Evolutionary conservation across 176 grass and related monocot genomes (phyloP), one percentile per base, ranked within the genome.

Genomic region (Cenchrus purpureus): DNA sequence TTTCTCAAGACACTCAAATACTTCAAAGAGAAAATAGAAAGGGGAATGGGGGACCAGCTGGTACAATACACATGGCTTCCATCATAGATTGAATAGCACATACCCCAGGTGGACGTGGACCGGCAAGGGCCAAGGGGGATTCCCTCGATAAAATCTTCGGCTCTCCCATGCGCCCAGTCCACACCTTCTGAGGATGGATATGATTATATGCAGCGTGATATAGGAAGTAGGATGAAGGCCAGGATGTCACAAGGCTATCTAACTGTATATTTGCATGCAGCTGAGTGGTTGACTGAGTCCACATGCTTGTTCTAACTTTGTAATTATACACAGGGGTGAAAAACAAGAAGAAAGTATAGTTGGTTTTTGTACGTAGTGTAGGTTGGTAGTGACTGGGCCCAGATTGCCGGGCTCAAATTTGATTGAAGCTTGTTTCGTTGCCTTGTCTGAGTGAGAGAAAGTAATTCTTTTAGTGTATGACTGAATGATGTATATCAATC

Each of bases 261-360:
- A 87, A 91, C 45, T 91, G 85, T 91, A 91, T 70, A 84, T 84
- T 87, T 87, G 81, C 76, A 65, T 70, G 81, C 63, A 87, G 76
- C 89, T 77, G 81, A 87, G 89, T 91, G 86, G 76, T 84, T 76
- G 53, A 84, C 71, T 40, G 54, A 87, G 62, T 70, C 81, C 53
- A 76, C 80, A 63, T 19, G 64, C 80, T 80, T 84, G 25, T 75
- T 84, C 64, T 70, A 80, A 84, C 76, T 43, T 91, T 84, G 85
- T 87, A 84, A 79, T 80, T 84, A 64, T 51, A 87, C 65, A 90
- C 80, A 80, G 62, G n/a, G 11, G 64, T 54, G 70, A 28, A 46
- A 83, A 75, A 58, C 66, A 84, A 6, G 8, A 8, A 46, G 4
- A 45, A 43, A 16, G 73, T 89, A 89, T 68, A 76, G 63, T 91